Base-by-base conservation (phyloP, 805 yeast species). In the Saccharomycopsis schoenii region DNA sequence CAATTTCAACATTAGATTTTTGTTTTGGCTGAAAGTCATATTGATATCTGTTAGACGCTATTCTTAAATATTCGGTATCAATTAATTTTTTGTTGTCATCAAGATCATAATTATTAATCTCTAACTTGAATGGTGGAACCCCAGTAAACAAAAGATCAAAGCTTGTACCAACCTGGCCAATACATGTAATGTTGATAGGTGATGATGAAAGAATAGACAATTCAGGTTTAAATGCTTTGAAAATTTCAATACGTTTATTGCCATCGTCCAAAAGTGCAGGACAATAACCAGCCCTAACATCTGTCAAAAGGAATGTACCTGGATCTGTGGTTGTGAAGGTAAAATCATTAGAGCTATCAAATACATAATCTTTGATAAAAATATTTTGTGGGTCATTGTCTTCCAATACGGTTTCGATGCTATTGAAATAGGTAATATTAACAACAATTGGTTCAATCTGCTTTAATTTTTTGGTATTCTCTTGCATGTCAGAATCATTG, bases 121-220 rank as follows among this genome's bases (percentile, higher is more conserved):
- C 80, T 25, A 90, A 77, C 60, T 78, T 79, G 73, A 87, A 94
- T 1, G 98, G 97, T 0, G 96, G 88, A 36, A 84, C 81, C 17
- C 99, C 98, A 4, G 80, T 74, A 58, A 86, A 76, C 0, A 79
- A 72, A 61, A 92, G 77, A 58, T 85, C 88, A 64, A 89, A 90
- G 39, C 79, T 77, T 62, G 91, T 83, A 0, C 97, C 99, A 9
- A 90, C 85, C 55, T 91, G 89, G 0, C 99, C 99, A 37, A 94
- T 88, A 74, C 99, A 94, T 57, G 86, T 82, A 68, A 93, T 98
- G 29, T 83, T 76, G 1, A 93, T 83, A 2, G 93, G 74, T 10
- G 61, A 25, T 37, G 71, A 70, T 2, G 79, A 71, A 34, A 67
- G 69, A 15, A 81, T 77, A 2, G 70, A 65, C 25, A 83, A 63